These are phyloP conservation scores for Cyberlindnera subsufficiens DNA, from an alignment of 805 yeast species.

Conservation along the genomic window DNA sequence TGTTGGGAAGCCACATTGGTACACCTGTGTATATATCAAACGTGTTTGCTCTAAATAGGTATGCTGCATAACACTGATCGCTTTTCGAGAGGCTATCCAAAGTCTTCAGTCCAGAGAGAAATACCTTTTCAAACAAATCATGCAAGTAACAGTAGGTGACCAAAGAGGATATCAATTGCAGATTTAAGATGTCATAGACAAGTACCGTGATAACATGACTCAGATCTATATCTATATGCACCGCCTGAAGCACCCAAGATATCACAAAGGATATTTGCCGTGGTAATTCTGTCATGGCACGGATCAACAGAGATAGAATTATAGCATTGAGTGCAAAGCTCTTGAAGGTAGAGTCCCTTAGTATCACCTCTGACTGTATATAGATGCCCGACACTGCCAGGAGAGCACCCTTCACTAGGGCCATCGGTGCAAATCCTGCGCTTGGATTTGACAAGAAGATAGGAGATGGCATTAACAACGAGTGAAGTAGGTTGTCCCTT, in stretches of 20 bases:
- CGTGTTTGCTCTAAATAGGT: background rate
- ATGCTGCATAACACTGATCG: background rate
- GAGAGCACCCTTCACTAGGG: slow-evolving; percentile 14
- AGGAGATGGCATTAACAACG: slow-evolving; percentile 15
- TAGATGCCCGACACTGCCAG: slow-evolving; percentile 14
- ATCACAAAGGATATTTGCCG: background rate
- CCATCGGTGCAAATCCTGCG: slow-evolving; percentile 8
- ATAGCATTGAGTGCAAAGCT: slow-evolving; percentile 6
- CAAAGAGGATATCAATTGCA: slow-evolving; percentile 1
- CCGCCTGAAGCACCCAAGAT: background rate
- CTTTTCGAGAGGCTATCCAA: background rate
- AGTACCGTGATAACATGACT: background rate
- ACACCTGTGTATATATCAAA: background rate
- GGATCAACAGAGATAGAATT: slow-evolving; percentile 8
- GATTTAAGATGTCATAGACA: background rate
- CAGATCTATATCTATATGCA: background rate
- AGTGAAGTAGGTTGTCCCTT: background rate
- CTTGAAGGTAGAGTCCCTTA: slow-evolving; percentile 9
- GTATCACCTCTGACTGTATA: slow-evolving; percentile 13
- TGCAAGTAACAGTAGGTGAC: slow-evolving; percentile 1
- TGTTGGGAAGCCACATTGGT: slow-evolving; percentile 3
- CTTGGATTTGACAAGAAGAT: slow-evolving; percentile 15
- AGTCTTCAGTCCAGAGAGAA: background rate
- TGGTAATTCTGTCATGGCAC: slow-evolving; percentile 3
- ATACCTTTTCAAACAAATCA: slow-evolving; percentile 1